phyloP scores from a whole-genome alignment of 176 grass and related monocot genomes.

The Guadua angustifolia region DNA sequence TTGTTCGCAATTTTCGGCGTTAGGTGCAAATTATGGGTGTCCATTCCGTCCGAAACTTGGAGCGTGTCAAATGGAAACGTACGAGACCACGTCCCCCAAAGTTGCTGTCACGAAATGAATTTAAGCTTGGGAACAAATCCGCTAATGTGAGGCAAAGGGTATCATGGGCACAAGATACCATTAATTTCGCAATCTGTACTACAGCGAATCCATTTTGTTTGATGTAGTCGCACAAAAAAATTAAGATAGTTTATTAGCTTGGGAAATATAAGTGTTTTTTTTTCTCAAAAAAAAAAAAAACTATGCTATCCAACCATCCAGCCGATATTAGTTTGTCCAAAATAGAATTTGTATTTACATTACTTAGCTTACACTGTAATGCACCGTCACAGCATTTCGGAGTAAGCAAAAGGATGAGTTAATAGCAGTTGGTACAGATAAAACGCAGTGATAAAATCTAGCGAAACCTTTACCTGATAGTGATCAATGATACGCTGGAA shows the following conservation, averaged over 20 bases:
- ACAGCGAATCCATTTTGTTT: conserved; percentile 23
- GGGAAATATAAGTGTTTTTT: not conserved
- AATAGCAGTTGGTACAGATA: not conserved
- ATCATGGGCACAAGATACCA: not conserved
- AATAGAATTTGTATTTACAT: not conserved
- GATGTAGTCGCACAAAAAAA: not conserved
- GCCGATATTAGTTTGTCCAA: not conserved
- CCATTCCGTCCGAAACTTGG: conserved; percentile 43
- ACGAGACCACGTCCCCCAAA: not conserved
- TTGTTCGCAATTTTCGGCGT: conserved; percentile 55
- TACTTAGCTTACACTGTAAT: conserved; percentile 43
- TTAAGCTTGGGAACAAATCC: not conserved
- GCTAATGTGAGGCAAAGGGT: not conserved
- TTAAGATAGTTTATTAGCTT: not conserved
- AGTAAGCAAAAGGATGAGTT: conserved; percentile 31
- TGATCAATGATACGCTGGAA: not conserved
- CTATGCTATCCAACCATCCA: not conserved
- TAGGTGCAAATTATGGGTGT: conserved; percentile 49
- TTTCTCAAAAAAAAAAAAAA: not conserved
- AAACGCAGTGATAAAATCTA: not conserved
- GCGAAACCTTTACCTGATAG: not conserved
- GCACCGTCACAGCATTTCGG: conserved; percentile 6
- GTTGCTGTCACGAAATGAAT: conserved; percentile 3
- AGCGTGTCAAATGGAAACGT: conserved; percentile 48
- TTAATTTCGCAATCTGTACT: conserved; percentile 14